These are phyloP conservation scores for Parietichytrium sp. DNA, from an alignment of 108 stramenopile species.

Conservation along the genomic window DNA sequence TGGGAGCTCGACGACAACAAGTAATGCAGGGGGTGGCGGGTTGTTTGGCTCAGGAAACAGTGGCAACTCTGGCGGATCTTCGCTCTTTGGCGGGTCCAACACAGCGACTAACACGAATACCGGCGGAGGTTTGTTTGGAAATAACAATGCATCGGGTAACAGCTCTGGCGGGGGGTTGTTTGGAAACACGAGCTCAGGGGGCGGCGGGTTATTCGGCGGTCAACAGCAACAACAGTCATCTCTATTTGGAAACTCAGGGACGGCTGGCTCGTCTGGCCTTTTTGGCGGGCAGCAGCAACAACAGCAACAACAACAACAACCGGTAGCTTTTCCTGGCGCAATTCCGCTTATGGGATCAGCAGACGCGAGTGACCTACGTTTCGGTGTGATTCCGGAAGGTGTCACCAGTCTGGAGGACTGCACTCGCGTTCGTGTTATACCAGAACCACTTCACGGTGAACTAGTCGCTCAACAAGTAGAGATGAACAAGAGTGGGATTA, in stretches of 20 bases:
- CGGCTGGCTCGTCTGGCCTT: too few species aligned
- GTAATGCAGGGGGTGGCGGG: not conserved
- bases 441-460: constrained; percentile 10
- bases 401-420: not conserved
- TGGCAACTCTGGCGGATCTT: not conserved
- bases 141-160: not conserved
- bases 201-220: not conserved
- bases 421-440: not conserved
- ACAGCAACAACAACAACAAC: not conserved
- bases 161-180: not conserved
- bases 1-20: not conserved
- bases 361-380: constrained; percentile 17
- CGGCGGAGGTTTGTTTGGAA: not conserved
- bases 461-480: constrained; percentile 27
- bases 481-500: not conserved
- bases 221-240: not conserved
- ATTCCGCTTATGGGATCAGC: constrained; percentile 19
- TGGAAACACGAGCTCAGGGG: not conserved
- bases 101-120: not conserved
- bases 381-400: not conserved
- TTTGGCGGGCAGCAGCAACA: constrained; percentile 11
- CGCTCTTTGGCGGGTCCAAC: not conserved
- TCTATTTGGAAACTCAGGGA: not conserved
- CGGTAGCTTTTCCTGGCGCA: not conserved
- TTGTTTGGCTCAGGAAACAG: not conserved